A percentile compares a stretch with the other conserved stretches of the same genome.
phyloP scores from a whole-genome alignment of 1,284 basidiomycete genomes.

The Malassezia psittaci region DNA sequence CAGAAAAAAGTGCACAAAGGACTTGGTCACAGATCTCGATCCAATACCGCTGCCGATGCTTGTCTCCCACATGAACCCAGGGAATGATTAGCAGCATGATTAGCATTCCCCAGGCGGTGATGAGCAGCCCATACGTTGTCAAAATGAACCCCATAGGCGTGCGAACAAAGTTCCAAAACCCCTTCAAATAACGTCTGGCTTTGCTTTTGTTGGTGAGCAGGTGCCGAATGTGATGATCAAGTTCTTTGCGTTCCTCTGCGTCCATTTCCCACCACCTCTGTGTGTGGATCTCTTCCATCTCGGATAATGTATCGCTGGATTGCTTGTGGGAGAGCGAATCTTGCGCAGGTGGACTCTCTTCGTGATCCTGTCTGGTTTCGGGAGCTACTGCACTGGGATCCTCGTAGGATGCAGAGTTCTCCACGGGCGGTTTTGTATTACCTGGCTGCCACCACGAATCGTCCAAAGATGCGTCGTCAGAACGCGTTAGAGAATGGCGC shows the following conservation, averaged over 20 bases:
- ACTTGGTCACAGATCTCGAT: slow-evolving; percentile 46
- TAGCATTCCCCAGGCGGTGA: slow-evolving; percentile 38
- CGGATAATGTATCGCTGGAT: slow-evolving; percentile 1
- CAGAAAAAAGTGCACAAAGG: slow-evolving; percentile 40
- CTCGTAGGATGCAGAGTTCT: background rate
- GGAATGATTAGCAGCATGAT: slow-evolving; percentile 39
- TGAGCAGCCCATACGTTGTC: slow-evolving; percentile 33
- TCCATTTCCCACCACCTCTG: slow-evolving; percentile 37
- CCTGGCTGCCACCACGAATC: background rate
- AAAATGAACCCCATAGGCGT: slow-evolving; percentile 44
- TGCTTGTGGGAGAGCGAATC: slow-evolving; percentile 9
- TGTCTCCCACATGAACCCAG: slow-evolving; percentile 30
- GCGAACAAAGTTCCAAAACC: slow-evolving; percentile 36
- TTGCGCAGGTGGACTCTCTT: slow-evolving; percentile 7
- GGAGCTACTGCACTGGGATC: slow-evolving; percentile 7
- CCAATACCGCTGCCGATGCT: slow-evolving; percentile 30
- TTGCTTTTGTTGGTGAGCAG: slow-evolving; percentile 61
- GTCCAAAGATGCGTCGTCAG: background rate
- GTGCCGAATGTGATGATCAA: slow-evolving; percentile 70
- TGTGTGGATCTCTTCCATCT: slow-evolving; percentile 33
- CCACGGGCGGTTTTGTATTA: background rate
- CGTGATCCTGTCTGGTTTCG: background rate
- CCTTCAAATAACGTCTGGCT: slow-evolving; percentile 28
- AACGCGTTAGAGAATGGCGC: background rate
- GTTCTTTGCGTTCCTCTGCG: slow-evolving; percentile 41